Evolutionary conservation across 2,329 filamentous ascomycete species (phyloP), one percentile per base, ranked within the genome.

Genomic region (Emmonsiellopsis sp.): DNA sequence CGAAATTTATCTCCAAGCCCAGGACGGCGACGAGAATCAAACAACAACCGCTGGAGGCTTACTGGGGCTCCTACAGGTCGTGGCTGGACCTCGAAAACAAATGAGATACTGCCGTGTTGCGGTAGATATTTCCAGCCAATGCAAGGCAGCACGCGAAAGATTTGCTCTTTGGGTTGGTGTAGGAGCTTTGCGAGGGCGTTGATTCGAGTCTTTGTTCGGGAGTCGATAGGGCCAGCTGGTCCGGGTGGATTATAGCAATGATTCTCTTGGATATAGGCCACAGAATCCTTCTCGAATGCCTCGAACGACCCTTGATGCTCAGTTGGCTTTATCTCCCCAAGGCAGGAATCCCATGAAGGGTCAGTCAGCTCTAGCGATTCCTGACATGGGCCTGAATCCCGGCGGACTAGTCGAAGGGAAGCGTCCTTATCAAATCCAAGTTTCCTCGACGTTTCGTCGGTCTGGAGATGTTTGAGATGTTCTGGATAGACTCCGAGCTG

Each of bases 361-460:
- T 27, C 21, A 27, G 21, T 27, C 21, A 27, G 21, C 21, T 27
- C 21, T 27, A 27, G 21, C 21, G 21, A 27, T 27, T 27, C 21
- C 21, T 27, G 21, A 27, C 21, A 27, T 27, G 21, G 21, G 21
- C 21, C 21, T 27, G 21, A 27, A 27, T 27, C 21, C 21, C 21
- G 21, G 21, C 21, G 21, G 21, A 27, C 21, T 5, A 27, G 5
- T 5, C 52, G 55, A 2, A 60, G 45, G 2, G 55, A 55, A 8
- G 58, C 57, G 32, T 60, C 53, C n/a, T 55, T 48, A 42, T 56
- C 37, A 46, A 60, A 60, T 0, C 57, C 58, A 1, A 59, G 51
- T 10, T 49, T 33, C 9, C 40, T 53, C 13, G 57, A 54, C 27
- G 17, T 56, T 31, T 56, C 53, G 39, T 59, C 56, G 9, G 53